These are phyloP conservation scores for Paraconiothyrium brasiliense DNA, from an alignment of 2,329 filamentous ascomycete genomes.

Conservation along the genomic window DNA sequence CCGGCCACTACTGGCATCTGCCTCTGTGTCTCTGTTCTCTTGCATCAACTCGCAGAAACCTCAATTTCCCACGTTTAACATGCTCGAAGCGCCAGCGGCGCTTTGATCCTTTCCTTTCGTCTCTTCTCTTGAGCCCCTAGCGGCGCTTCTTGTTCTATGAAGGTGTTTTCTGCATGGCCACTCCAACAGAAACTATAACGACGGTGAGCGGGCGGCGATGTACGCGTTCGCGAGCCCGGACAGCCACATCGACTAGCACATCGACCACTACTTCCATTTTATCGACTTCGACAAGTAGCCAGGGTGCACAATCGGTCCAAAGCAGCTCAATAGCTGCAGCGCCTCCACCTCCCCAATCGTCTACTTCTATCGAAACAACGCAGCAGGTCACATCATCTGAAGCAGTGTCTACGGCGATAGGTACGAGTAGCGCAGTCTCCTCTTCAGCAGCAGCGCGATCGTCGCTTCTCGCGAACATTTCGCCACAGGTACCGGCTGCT, in stretches of 20 bases:
- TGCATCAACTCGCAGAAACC: constrained; percentile 34
- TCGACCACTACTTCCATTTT: constrained; percentile 32
- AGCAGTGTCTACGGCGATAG: constrained; percentile 43
- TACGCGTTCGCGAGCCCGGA: constrained; percentile 49
- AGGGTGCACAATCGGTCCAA: constrained; percentile 34
- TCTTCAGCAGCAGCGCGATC: constrained; percentile 32
- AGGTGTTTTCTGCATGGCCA: constrained; percentile 49
- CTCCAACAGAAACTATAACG: constrained; percentile 48
- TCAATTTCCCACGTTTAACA: constrained; percentile 45
- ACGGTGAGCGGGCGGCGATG: constrained; percentile 51
- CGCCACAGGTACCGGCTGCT: constrained; percentile 29
- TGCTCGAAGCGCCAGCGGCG: constrained; percentile 47
- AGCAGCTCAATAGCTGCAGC: constrained; percentile 29
- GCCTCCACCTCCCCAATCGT: constrained; percentile 26
- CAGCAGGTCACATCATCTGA: constrained; percentile 30
- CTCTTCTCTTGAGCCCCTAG: constrained; percentile 40
- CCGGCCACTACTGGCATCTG: constrained; percentile 36
- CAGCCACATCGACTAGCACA: constrained; percentile 34
- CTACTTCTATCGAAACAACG: constrained; percentile 27
- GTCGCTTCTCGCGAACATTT: constrained; percentile 32
- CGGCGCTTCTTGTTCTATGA: constrained; percentile 45
- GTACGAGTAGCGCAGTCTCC: constrained; percentile 45
- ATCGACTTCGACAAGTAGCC: constrained; percentile 30
- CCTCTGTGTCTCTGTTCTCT: constrained; percentile 34
- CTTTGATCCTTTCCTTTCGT: constrained; percentile 40